Base-by-base conservation (phyloP, 2,329 filamentous ascomycete genomes). In the Aspergillus jensenii region DNA sequence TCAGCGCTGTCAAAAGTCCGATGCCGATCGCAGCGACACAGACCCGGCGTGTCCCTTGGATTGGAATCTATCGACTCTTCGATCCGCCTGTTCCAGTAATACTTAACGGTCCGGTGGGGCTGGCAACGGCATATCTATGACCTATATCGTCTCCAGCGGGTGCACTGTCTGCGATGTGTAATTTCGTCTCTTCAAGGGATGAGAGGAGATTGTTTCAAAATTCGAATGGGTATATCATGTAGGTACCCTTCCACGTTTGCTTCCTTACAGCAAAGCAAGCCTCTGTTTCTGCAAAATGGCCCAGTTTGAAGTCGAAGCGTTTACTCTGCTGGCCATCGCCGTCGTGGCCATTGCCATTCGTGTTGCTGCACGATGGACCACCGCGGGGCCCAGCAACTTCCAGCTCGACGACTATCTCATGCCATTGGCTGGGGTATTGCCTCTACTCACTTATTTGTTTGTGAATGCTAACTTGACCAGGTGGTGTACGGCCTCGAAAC, bases 401-500 rank as follows among this genome's bases (percentile, higher is more conserved):
- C 76, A 79, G 62, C 74, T 78, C 1, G 85, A 87, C 67, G 86
- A 88, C 60, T 86, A 83, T 63, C 66, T 88, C 31, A 84, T 86
- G 71, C 70, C 81, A 45, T n/a, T 84, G 17, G 83, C 80, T 5
- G 77, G 78, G 59, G 82, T 86, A 68, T 44, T 44, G 8, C 33
- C 27, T 25, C 6, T 49, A 33, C n/a, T 21, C 61, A 8, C 19
- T 33, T 27, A 11, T 9, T 19, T 19, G 2, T 21, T 4, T 5
- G 11, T 6, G 17, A 45, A 46, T 6, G n/a, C 47, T 52, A 37
- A 52, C 11, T 21, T 17, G 33, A 43, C n/a, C 35, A 84, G 80
- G 64, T 81, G 9, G 74, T 84, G 31, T 85, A 85, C 56, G 74
- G 76, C 1, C 68, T 79, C 3, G 80, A 85, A 67, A 80, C 82